Evolutionary conservation across 1,139 yeast species (phyloP).

Genomic region (Blastobotrys raffinosifermentans): DNA sequence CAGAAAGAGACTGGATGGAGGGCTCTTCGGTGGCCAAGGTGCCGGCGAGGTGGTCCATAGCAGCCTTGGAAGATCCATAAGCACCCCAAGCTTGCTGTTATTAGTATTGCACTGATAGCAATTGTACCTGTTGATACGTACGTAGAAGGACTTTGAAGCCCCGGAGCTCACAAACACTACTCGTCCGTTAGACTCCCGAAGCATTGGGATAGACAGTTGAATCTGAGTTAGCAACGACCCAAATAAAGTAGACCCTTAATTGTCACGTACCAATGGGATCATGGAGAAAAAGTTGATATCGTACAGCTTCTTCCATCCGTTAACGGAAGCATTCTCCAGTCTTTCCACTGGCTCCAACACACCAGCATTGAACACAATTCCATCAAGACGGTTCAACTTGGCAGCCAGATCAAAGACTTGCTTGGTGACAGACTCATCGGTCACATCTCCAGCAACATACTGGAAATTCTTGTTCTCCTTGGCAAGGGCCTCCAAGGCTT

Average conservation of each 20-base stretch:
- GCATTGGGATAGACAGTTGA: slow-evolving; percentile 46
- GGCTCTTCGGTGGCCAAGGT: slow-evolving; percentile 65
- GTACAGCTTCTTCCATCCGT: slow-evolving; percentile 57
- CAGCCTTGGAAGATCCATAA: slow-evolving; percentile 87
- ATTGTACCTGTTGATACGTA: slow-evolving; percentile 15
- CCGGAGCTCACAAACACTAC: slow-evolving; percentile 81
- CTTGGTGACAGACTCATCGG: slow-evolving; percentile 38
- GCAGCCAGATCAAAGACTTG: slow-evolving; percentile 45
- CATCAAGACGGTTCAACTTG: slow-evolving; percentile 57
- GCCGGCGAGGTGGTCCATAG: slow-evolving; percentile 65
- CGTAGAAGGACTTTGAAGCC: slow-evolving; percentile 57
- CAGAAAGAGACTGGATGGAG: slow-evolving; percentile 52
- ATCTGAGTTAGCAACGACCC: slow-evolving; percentile 15
- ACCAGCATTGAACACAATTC: slow-evolving; percentile 84
- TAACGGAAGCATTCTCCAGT: slow-evolving; percentile 44
- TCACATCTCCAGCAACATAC: slow-evolving; percentile 59
- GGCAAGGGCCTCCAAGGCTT: slow-evolving; percentile 40
- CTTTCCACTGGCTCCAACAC: slow-evolving; percentile 71
- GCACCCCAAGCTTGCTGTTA: slow-evolving; percentile 71
- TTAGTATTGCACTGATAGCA: slow-evolving; percentile 15
- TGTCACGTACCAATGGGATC: slow-evolving; percentile 49
- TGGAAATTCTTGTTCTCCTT: slow-evolving; percentile 38
- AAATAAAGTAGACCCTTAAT: no score
- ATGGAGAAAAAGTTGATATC: slow-evolving; percentile 78
- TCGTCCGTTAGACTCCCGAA: slow-evolving; percentile 53